Evolutionary conservation across 164 flowering plant genomes (phyloP).

Genomic region (Magnolia sinica): DNA sequence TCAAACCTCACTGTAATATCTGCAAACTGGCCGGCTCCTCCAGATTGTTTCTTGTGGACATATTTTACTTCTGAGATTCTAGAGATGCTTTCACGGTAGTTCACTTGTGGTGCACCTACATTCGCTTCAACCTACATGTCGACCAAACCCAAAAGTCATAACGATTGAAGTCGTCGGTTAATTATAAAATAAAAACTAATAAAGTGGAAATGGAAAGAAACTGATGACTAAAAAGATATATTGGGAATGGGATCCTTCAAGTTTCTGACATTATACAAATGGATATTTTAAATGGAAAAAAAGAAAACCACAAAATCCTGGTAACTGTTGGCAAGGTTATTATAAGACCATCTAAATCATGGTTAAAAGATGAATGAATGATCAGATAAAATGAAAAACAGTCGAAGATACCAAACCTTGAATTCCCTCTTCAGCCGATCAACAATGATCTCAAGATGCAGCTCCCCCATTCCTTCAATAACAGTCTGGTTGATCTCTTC

Average conservation of each 20-base stretch:
- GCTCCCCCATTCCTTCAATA: constrained; percentile 98
- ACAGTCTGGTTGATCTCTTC: constrained; percentile 93
- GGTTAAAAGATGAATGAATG: background rate
- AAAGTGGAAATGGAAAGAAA: background rate
- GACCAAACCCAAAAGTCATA: constrained; percentile 4
- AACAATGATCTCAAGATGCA: constrained; percentile 96
- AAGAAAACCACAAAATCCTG: background rate
- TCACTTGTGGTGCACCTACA: constrained; percentile 98
- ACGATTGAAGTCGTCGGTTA: background rate
- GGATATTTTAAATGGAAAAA: background rate
- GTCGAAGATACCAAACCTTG: constrained; percentile 50
- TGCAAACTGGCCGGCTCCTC: constrained; percentile 96
- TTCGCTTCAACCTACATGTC: constrained; percentile 84
- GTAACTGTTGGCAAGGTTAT: background rate
- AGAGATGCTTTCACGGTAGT: constrained; percentile 95
- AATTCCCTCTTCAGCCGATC: constrained; percentile 93
- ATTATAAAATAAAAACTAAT: no score
- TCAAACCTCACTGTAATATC: constrained; percentile 68
- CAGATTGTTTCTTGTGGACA: constrained; percentile 96
- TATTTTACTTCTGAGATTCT: constrained; percentile 72
- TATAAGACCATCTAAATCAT: no score
- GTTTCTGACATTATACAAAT: background rate
- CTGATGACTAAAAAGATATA: no score
- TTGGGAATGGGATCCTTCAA: background rate
- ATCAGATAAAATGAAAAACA: background rate